A percentile compares a stretch with the other conserved stretches of the same genome.
These are phyloP conservation scores for Aspergillus amoenus DNA, from an alignment of 2,329 filamentous ascomycete genomes.

Conservation along the genomic window DNA sequence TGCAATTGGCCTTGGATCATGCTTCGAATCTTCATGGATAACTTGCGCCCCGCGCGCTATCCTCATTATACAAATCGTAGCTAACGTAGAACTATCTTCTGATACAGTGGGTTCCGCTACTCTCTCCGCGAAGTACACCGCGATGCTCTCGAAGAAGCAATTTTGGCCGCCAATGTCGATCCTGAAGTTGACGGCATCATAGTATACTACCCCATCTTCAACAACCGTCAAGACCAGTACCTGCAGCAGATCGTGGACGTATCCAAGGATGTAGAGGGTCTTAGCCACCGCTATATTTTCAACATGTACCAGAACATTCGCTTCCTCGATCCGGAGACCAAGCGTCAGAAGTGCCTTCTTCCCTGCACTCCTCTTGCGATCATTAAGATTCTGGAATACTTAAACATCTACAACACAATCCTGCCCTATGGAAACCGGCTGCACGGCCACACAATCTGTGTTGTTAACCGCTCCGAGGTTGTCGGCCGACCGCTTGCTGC, in stretches of 20 bases:
- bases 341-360: slow-evolving; percentile 82
- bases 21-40: slow-evolving; percentile 15
- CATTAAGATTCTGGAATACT: slow-evolving; percentile 93
- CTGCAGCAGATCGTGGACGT: slow-evolving; percentile 91
- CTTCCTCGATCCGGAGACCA: slow-evolving; percentile 70
- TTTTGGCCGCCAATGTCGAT: slow-evolving; percentile 82
- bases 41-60: not conserved
- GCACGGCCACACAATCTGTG: slow-evolving; percentile 90
- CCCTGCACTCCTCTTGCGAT: slow-evolving; percentile 95
- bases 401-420: slow-evolving; percentile 95
- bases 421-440: slow-evolving; percentile 89
- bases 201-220: slow-evolving; percentile 98
- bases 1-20: slow-evolving; percentile 3
- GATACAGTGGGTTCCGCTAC: slow-evolving; percentile 80
- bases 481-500: slow-evolving; percentile 91
- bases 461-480: slow-evolving; percentile 95
- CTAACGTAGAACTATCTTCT: slow-evolving; percentile 18
- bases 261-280: slow-evolving; percentile 90
- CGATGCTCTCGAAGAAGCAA: slow-evolving; percentile 84
- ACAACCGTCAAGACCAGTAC: slow-evolving; percentile 86
- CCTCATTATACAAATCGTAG: slow-evolving; percentile 14
- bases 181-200: slow-evolving; percentile 80
- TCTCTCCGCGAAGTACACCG: slow-evolving; percentile 80
- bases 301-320: slow-evolving; percentile 99
- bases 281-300: slow-evolving; percentile 90